A percentile compares a stretch with the other conserved stretches of the same genome.
These are phyloP conservation scores for Isatis tinctoria DNA, from an alignment of 345 rosid species.

Conservation along the genomic window DNA sequence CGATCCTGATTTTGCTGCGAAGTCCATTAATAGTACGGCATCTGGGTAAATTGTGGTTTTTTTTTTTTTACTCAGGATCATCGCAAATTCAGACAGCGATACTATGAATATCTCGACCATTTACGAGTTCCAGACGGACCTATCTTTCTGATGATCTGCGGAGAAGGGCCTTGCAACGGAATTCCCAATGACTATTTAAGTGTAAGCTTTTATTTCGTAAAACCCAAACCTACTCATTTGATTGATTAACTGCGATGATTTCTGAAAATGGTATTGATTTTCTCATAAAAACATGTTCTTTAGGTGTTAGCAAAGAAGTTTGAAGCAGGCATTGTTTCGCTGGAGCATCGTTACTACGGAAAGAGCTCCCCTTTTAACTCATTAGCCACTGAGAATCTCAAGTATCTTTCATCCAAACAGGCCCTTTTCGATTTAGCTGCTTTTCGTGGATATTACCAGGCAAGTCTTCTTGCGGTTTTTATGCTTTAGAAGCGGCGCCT, in stretches of 20 bases:
- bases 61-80: slow-evolving; percentile 56
- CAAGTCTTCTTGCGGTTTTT: slow-evolving; percentile 17
- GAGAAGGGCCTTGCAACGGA: slow-evolving; percentile 77
- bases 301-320: slow-evolving; percentile 95
- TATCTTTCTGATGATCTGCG: slow-evolving; percentile 71
- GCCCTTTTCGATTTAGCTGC: slow-evolving; percentile 85
- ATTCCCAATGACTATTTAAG: slow-evolving; percentile 66
- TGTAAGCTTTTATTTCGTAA: slow-evolving; percentile 36
- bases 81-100: slow-evolving; percentile 63
- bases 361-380: slow-evolving; percentile 81
- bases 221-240: neutral
- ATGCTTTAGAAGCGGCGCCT: neutral
- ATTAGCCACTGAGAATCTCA: slow-evolving; percentile 61
- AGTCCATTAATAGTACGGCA: neutral
- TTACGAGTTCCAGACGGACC: slow-evolving; percentile 76
- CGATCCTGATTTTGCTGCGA: neutral
- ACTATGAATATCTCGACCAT: slow-evolving; percentile 72
- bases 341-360: slow-evolving; percentile 97
- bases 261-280: neutral
- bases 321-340: slow-evolving; percentile 92
- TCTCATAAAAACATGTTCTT: neutral
- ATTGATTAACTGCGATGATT: neutral
- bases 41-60: neutral
- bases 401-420: slow-evolving; percentile 87
- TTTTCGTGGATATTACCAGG: slow-evolving; percentile 86